Evolutionary conservation across 1,284 basidiomycete genomes (phyloP).

Genomic region (Xerocomus amazonicus): DNA sequence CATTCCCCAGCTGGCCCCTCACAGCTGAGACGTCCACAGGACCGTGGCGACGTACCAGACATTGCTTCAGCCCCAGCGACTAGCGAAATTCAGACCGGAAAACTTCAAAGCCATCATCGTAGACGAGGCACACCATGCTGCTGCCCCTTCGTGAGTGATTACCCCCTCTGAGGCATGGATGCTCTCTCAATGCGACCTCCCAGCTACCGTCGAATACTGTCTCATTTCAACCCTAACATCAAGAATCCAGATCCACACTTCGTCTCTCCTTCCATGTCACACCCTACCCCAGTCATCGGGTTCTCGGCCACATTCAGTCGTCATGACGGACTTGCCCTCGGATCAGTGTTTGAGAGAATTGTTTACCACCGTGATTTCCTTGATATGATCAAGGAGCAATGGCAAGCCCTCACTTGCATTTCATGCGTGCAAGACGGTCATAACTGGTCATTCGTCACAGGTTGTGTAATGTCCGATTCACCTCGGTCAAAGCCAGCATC

Average conservation of each 20-base stretch:
- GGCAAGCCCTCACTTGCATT: slow-evolving; percentile 46
- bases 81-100: slow-evolving; percentile 78
- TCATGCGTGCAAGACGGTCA: slow-evolving; percentile 1
- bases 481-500: slow-evolving; percentile 73
- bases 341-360: slow-evolving; percentile 86
- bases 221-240: slow-evolving; percentile 68
- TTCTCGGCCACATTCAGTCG: slow-evolving; percentile 95
- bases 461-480: slow-evolving; percentile 83
- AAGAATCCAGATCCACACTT: slow-evolving; percentile 47
- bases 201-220: slow-evolving; percentile 77
- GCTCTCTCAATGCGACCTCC: neutral
- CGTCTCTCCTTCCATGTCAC: slow-evolving; percentile 34
- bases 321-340: slow-evolving; percentile 87
- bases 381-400: slow-evolving; percentile 91
- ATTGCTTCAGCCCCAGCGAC: slow-evolving; percentile 59
- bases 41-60: slow-evolving; percentile 95
- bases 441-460: slow-evolving; percentile 37
- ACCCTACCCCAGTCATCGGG: slow-evolving; percentile 81
- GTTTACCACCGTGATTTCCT: slow-evolving; percentile 94
- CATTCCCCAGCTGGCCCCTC: neutral
- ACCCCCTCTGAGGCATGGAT: slow-evolving; percentile 1
- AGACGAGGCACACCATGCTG: slow-evolving; percentile 95
- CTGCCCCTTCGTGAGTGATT: slow-evolving; percentile 73
- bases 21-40: slow-evolving; percentile 37
- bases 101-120: slow-evolving; percentile 81